Base-by-base conservation (phyloP, 2,329 filamentous ascomycete species). In the Fusarium lyarnte region DNA sequence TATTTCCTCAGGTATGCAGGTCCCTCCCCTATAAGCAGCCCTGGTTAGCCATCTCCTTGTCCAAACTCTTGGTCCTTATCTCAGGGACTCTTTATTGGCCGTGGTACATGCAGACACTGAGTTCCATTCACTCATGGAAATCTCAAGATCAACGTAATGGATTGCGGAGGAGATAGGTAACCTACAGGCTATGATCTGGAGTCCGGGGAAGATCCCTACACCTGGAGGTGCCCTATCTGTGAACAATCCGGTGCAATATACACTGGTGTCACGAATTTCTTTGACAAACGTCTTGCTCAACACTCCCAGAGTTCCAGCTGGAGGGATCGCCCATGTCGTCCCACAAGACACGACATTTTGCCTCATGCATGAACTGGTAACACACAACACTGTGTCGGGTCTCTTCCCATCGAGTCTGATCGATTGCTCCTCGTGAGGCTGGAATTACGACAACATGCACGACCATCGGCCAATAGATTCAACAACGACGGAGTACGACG, bases 41-140 rank as follows among this genome's bases (percentile, higher is more conserved):
- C 63, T 68, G 59, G 72, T 74, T 72, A 72, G 66, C 39, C 63
- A 46, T 51, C 52, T 71, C 62, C 36, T 52, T 42, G 51, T 23
- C 51, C 64, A 63, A 57, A 43, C 43, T 42, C 33, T 52, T 54
- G 19, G 23, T 33, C 61, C 63, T 77, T 76, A 76, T 77, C 75
- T 74, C 23, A 54, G 43, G 43, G 52, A 29, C 21, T 23, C 36
- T 57, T 63, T 27, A 73, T 73, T 67, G 66, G 60, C 36, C n/a
- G 25, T 36, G 51, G 61, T 63, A 36, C n/a, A 66, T 46, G 38
- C 60, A 58, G 41, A 49, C 25, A 41, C 33, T 33, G 45, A 60
- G 39, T 68, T 71, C 45, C 58, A 33, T 61, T 58, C 58, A 53
- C 71, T 66, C 71, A 74, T 74, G 49, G 49, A 74, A 74, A 69